Evolutionary conservation across 306 rosid genomes (phyloP), one percentile per base, ranked within the genome.

Genomic region (Vicia faba): DNA sequence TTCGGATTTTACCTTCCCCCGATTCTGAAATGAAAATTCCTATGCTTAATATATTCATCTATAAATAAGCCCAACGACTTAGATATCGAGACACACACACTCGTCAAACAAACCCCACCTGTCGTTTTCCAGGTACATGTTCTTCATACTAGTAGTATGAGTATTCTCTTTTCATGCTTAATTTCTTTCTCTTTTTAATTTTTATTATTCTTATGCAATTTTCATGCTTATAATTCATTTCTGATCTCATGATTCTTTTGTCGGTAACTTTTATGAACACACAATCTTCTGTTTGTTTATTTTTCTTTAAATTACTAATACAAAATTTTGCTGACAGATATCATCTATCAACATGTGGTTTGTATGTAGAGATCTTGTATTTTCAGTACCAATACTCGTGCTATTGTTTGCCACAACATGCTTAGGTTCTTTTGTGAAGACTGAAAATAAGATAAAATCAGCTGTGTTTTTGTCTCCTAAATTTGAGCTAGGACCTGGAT

Each of bases 401-500:
- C 20, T 87, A 46, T 70, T 77, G 33, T 39, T 82, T 29, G 25
- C 57, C 63, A 55, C 64, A 39, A 58, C 81, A 57, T 54, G 40
- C 53, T 83, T 76, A 20, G 23, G 58, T 55, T 78, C 81, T 50
- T 41, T 64, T 44, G 44, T 77, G 68, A 65, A 67, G 60, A 46
- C 2, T 35, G 48, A 44, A 50, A 25, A 15, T 31, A 79, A 67
- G 58, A 65, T 83, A 18, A 83, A 79, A 9, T 66, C 88, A 20
- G 51, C 81, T 5, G 77, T 77, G 16, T 83, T 59, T 51, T 20
- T 72, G 0, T 86, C 96, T 46, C 91, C 91, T 7, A 75, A 38
- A 75, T 64, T 89, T 75, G 80, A 70, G 29, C 38, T 83, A 36
- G 77, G 59, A 11, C 93, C 84, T 0, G 96, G 96, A 57, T 84